Conservation (phyloP, 2,329 filamentous ascomycete species). For the Fusarium subtropicale region DNA sequence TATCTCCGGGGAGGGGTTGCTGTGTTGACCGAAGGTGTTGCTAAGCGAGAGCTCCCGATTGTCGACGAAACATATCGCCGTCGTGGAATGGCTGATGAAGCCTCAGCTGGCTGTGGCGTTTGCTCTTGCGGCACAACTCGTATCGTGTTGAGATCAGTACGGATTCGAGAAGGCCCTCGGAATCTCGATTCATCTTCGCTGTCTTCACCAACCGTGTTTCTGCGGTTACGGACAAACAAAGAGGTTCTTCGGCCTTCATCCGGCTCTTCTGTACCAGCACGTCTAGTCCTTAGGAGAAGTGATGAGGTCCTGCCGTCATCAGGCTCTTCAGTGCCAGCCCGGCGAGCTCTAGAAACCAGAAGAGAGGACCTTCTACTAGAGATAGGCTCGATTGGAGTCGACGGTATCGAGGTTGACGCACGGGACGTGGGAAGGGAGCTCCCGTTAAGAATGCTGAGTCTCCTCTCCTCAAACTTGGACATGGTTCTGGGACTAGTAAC, state of each 20-base stretch:
- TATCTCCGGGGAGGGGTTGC: conserved; percentile 60
- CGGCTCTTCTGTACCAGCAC: conserved; percentile 61
- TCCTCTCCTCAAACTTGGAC: conserved; percentile 66
- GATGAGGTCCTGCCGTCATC: conserved; percentile 60
- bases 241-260: conserved; percentile 60
- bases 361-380: conserved; percentile 63
- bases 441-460: conserved; percentile 60
- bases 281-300: conserved; percentile 58
- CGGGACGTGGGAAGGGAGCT: conserved; percentile 62
- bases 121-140: conserved; percentile 47
- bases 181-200: conserved; percentile 62
- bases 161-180: conserved; percentile 68
- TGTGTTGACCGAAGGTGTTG: conserved; percentile 54
- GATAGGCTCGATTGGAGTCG: conserved; percentile 55
- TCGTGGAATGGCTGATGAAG: conserved; percentile 58
- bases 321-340: conserved; percentile 60
- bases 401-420: conserved; percentile 53
- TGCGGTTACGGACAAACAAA: conserved; percentile 59
- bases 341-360: conserved; percentile 57
- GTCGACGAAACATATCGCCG: conserved; percentile 64
- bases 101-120: conserved; percentile 31
- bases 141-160: conserved; percentile 64
- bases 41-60: conserved; percentile 59
- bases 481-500: conserved; percentile 60
- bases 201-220: conserved; percentile 60